Conservation (phyloP, 139 green algal genomes). For the Eudorina sp. region DNA sequence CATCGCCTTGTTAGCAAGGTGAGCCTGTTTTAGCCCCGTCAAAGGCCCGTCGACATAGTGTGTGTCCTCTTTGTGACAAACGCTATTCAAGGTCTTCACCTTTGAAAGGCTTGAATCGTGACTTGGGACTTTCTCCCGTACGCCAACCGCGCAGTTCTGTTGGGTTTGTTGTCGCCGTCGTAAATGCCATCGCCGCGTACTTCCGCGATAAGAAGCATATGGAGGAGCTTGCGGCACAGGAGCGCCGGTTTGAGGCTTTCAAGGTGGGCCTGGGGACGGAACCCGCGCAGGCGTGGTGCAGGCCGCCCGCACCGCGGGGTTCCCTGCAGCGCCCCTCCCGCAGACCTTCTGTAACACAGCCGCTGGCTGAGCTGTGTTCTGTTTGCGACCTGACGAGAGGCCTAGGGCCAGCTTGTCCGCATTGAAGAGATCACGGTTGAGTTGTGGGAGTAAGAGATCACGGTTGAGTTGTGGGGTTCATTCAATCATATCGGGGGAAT, state of each 20-base stretch:
- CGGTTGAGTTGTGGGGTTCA: too few relatives aligned
- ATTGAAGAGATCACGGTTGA: too few relatives aligned
- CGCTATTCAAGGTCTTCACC: background rate
- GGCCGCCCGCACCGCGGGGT: too few relatives aligned
- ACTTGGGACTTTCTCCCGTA: too few relatives aligned
- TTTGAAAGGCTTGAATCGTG: background rate
- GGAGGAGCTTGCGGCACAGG: slow-evolving; percentile 38
- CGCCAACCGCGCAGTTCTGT: background rate
- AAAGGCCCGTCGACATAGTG: background rate
- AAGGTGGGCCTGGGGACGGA: slow-evolving; percentile 8
- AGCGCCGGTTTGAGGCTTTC: slow-evolving; percentile 45
- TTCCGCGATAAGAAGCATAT: slow-evolving; percentile 32
- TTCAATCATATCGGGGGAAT: too few relatives aligned
- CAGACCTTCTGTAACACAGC: too few relatives aligned
- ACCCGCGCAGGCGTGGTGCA: too few relatives aligned
- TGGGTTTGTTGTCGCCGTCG: slow-evolving; percentile 32
- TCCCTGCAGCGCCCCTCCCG: too few relatives aligned
- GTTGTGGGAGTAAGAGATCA: too few relatives aligned
- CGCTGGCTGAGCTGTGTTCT: too few relatives aligned
- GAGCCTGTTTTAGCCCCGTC: background rate
- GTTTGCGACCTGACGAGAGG: too few relatives aligned
- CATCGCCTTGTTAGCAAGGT: slow-evolving; percentile 29
- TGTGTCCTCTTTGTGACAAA: background rate
- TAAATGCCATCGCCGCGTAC: slow-evolving; percentile 33
- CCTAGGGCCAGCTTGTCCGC: too few relatives aligned